These are phyloP conservation scores for Tylopilus cervinicoccineus DNA, from an alignment of 768 basidiomycete genomes.

Conservation along the genomic window DNA sequence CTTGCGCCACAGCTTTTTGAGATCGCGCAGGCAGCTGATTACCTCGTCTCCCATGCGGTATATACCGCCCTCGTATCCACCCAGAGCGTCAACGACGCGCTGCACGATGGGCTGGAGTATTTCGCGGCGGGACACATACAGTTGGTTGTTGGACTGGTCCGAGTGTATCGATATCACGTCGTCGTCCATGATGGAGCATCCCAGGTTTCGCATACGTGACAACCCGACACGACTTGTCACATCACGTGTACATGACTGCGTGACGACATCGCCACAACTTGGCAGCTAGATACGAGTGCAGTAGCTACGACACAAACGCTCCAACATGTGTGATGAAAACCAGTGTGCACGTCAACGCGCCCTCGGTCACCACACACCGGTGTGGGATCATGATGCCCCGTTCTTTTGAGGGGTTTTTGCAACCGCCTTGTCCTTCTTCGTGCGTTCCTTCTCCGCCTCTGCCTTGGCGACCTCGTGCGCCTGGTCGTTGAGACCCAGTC, in stretches of 20 bases:
- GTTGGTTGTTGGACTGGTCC: conserved; percentile 25
- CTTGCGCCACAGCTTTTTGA: conserved; percentile 94
- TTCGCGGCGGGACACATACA: conserved; percentile 40
- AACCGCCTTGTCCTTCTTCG: conserved; percentile 59
- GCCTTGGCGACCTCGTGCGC: conserved; percentile 79
- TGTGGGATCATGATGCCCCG: conserved; percentile 22
- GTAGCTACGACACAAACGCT: background rate
- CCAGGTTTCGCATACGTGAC: conserved; percentile 11
- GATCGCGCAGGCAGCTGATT: conserved; percentile 83
- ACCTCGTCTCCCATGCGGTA: conserved; percentile 82
- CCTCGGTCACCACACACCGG: background rate
- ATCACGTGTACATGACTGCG: conserved; percentile 20
- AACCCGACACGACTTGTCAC: conserved; percentile 25
- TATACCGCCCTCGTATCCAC: conserved; percentile 60
- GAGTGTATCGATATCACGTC: conserved; percentile 34
- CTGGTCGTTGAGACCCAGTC: conserved; percentile 83
- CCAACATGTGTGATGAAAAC: background rate
- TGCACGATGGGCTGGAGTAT: conserved; percentile 66
- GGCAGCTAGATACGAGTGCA: background rate
- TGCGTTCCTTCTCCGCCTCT: conserved; percentile 51
- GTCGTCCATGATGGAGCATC: conserved; percentile 25
- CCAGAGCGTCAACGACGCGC: conserved; percentile 76
- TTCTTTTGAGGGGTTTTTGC: conserved; percentile 38
- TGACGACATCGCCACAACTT: background rate
- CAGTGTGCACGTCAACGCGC: background rate